Base-by-base conservation (phyloP, 148 eudicot species). In the Camellia lanceoleosa region DNA sequence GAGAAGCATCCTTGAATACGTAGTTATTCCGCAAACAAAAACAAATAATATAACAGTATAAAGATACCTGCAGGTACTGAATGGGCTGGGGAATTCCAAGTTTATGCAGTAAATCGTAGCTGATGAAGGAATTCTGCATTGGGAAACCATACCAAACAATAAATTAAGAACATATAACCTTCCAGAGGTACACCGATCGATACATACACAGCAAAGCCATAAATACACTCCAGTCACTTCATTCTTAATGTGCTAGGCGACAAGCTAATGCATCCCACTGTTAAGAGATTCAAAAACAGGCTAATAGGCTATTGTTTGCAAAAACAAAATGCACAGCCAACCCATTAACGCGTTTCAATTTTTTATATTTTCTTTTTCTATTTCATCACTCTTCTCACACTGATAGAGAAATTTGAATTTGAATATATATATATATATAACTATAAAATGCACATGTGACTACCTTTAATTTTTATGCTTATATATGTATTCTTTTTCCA, bases 31-130 rank as follows among this genome's bases (percentile, higher is more conserved):
- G 38, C 51, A 58, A 70, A 38, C 60, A 68, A 5, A 20, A 43
- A 20, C 13, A 49, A 19, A 75, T 47, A 75, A 56, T n/a, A 69
- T 47, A 46, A 75, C 59, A 80, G 78, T 54, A 66, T 76, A 58
- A 70, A 79, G 82, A 78, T 92, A 96, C 99, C 99, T 94, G 99
- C 85, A 94, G 87, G 87, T 88, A 96, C 86, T 96, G 98, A 82
- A 87, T 79, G 70, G 99, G 98, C 86, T 94, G 98, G 54, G 92
- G 88, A 77, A 96, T 93, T 81, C 98, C 98, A 83, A 96, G 89
- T 84, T 94, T 96, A 56, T 94, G 92, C 76, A 96, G 92, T 69
- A 91, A 86, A 60, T 90, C 95, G 80, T 92, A 94, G 85, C 90
- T 88, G 78, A 96, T 88, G 75, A 89, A 94, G 63, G 99, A 94